phyloP scores from a whole-genome alignment of 306 rosid species.

The Pueraria montana region DNA sequence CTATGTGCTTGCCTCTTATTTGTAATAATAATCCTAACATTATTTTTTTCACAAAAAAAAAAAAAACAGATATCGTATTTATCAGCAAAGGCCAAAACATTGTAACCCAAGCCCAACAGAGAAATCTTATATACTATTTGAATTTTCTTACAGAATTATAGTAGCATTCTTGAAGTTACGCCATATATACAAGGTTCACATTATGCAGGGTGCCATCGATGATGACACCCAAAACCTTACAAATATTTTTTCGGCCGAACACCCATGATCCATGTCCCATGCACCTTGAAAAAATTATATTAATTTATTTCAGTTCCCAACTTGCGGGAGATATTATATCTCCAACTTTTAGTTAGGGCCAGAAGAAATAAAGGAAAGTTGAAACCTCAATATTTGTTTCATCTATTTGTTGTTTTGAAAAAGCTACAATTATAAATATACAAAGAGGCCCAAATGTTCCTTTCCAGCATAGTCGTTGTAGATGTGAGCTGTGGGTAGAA shows the following conservation, averaged over 20 bases:
- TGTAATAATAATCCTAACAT: too few species aligned
- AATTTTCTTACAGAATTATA: not conserved
- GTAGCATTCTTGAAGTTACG: not conserved
- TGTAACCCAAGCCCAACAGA: not conserved
- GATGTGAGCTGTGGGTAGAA: conserved; percentile 19
- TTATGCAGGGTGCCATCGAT: not conserved
- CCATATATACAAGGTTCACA: not conserved
- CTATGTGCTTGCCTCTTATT: too few species aligned
- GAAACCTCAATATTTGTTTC: not conserved
- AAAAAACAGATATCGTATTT: too few species aligned
- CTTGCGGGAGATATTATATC: conserved; percentile 32
- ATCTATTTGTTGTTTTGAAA: not conserved
- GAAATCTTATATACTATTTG: too few species aligned
- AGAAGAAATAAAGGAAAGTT: not conserved
- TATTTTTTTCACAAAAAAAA: too few species aligned
- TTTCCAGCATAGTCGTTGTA: conserved; percentile 7
- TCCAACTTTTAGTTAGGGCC: not conserved
- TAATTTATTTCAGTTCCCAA: conserved; percentile 34
- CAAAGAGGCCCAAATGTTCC: not conserved
- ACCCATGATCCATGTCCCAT: conserved; percentile 9
- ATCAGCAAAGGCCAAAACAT: too few species aligned
- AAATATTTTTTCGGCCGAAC: too few species aligned
- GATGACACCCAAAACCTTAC: conserved; percentile 6
- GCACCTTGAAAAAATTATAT: not conserved
- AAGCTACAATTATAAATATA: not conserved